Base-by-base conservation (phyloP, 129 eudicot genomes). In the Tanacetum coccineum region DNA sequence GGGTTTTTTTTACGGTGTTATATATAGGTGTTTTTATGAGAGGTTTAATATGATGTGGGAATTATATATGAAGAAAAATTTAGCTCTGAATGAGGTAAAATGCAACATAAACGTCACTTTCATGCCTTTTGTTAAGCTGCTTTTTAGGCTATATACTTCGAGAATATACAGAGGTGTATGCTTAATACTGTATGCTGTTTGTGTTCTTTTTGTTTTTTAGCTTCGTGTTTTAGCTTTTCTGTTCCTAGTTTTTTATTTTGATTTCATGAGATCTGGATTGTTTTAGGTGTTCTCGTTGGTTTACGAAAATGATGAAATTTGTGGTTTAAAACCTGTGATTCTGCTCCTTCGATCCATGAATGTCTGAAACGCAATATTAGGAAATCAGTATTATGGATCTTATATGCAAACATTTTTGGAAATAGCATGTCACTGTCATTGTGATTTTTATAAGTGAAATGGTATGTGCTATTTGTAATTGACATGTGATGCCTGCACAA, bases 221-320 rank as follows among this genome's bases (percentile, higher is more conserved):
- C 15, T 55, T 44, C 26, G 64, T 4, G 1, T 62, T 36, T 42
- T 47, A 36, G 51, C 10, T 40, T 7, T 28, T 36, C 1, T 3
- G 39, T 39, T 49, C 5, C 25, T 22, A 9, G 18, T 47, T 49
- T 75, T 50, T 51, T 20, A 15, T 21, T 50, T 47, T 25, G 20
- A 67, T 30, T 66, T 67, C 13, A 46, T 50, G 67, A 59, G 73
- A 67, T 73, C 59, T 55, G 65, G 65, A 50, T 62, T 73, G 64
- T 7, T 54, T 44, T 53, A 44, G 49, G 48, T 25, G 14, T 17
- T 44, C 51, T 53, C 36, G 44, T 57, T 14, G 64, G 54, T 53
- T 59, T 61, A 36, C 8, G 11, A 55, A 11, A 59, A 22, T 12
- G 47, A 13, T 51, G 25, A 22, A 22, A 22, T 22, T 22, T 17